These are phyloP conservation scores for Isabelozyma gotoi DNA, from an alignment of 805 yeast species.

Conservation along the genomic window DNA sequence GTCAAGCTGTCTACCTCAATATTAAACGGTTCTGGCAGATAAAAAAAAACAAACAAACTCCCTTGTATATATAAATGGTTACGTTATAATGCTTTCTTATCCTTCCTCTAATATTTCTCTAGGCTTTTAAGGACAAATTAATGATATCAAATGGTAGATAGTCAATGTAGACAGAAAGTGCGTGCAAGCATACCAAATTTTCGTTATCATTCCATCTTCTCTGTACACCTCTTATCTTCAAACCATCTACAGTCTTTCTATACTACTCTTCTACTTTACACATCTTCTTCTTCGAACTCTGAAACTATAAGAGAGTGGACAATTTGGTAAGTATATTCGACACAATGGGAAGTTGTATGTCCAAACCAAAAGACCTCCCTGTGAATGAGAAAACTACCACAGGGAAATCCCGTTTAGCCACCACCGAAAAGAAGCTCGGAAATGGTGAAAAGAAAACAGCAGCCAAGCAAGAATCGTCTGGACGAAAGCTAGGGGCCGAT, in stretches of 20 bases:
- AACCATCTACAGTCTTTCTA: too few relatives aligned
- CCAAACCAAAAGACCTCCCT: slow-evolving; percentile 9
- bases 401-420: slow-evolving; percentile 2
- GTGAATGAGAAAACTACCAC: not conserved
- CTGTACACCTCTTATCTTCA: too few relatives aligned
- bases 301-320: not conserved
- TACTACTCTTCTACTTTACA: not conserved
- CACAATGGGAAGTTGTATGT: slow-evolving; percentile 25
- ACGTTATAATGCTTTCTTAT: not conserved
- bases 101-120: not conserved
- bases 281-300: not conserved
- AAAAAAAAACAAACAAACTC: not conserved
- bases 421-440: slow-evolving; percentile 6
- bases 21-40: not conserved
- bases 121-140: not conserved
- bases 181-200: not conserved
- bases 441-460: not conserved
- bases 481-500: slow-evolving; percentile 15
- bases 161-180: not conserved
- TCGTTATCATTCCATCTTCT: too few relatives aligned
- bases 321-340: not conserved
- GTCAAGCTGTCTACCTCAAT: not conserved
- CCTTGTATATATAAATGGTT: not conserved
- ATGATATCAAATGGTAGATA: too few relatives aligned
- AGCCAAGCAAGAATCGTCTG: slow-evolving; percentile 5